Evolutionary conservation across 805 yeast genomes (phyloP).

Genomic region (Saccharomycopsis sp.): DNA sequence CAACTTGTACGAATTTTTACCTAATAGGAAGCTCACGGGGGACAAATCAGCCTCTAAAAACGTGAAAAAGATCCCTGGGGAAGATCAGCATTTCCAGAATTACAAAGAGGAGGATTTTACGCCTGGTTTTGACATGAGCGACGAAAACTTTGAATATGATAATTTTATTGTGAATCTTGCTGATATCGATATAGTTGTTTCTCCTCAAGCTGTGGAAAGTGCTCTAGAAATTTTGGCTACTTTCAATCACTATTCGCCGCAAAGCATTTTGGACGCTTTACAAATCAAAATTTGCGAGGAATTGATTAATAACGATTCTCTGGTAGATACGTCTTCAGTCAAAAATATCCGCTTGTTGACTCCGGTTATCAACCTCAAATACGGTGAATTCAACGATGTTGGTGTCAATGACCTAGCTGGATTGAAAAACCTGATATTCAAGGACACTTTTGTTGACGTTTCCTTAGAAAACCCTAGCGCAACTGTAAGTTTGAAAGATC

Average conservation of each 20-base stretch:
- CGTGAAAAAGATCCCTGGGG: conserved; percentile 12
- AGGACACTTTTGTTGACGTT: conserved; percentile 23
- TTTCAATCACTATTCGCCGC: conserved; percentile 34
- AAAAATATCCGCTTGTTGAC: conserved; percentile 41
- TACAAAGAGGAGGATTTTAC: conserved; percentile 3
- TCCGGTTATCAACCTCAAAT: conserved; percentile 37
- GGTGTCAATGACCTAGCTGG: conserved; percentile 5
- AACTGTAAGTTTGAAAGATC: conserved; percentile 3
- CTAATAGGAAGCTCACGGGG: conserved; percentile 9
- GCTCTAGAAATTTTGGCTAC: conserved; percentile 33
- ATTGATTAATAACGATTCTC: conserved; percentile 29
- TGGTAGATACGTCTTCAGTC: conserved; percentile 31
- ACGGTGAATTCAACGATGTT: conserved; percentile 30
- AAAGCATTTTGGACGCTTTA: conserved; percentile 52
- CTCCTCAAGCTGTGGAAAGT: conserved; percentile 39
- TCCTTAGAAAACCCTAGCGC: conserved; percentile 19
- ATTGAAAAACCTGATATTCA: conserved; percentile 20
- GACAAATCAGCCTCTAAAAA: not conserved
- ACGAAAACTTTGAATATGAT: conserved; percentile 44
- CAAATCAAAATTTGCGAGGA: conserved; percentile 52
- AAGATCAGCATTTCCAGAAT: conserved; percentile 4
- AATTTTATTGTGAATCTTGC: conserved; percentile 51
- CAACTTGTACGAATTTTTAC: conserved; percentile 17
- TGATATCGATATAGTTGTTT: conserved; percentile 37
- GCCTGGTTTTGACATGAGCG: conserved; percentile 22